Base-by-base conservation (phyloP, 2,329 filamentous ascomycete genomes). In the Fusarium nodosum region DNA sequence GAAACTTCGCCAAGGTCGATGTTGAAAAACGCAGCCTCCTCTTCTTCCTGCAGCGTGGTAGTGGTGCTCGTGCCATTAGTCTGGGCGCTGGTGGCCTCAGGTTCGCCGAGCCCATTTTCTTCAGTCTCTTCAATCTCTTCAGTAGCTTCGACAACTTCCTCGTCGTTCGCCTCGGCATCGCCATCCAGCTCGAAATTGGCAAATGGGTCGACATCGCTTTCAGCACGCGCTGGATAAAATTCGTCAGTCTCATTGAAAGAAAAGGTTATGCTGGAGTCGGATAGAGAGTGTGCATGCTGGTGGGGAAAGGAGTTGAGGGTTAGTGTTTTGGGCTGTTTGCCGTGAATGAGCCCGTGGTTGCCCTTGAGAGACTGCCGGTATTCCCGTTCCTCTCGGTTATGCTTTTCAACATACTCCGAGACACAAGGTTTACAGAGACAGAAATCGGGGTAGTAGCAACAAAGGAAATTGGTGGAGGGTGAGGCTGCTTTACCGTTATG, bases 31-130 rank as follows among this genome's bases (percentile, higher is more conserved):
- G 64, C 69, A 26, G 67, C 73, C 33, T 78, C 77, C 38, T 75
- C 78, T 36, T 78, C 76, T 45, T 76, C 79, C 50, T 74, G 70
- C 34, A 79, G 65, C 7, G 78, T 79, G 30, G 76, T 73, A 18
- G 77, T 79, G 22, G 77, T 77, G 57, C 76, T 77, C 28, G 75
- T 74, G 45, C 71, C 61, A n/a, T 64, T 62, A 28, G 69, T 68
- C 34, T 56, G 65, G 13, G 69, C n/a, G 38, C 70, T 56, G 28
- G 31, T 55, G 45, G 22, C 31, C 22, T 67, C 65, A 18, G 44
- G n/a, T 28, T 73, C 60, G 46, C 47, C 59, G 44, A 45, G 48
- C 18, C 62, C 62, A 30, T 67, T 58, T 34, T 71, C 71, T 31
- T 72, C 65, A 18, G 65, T 56, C 24, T 60, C 51, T 15, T 58